Evolutionary conservation across 2,329 filamentous ascomycete species (phyloP).

Genomic region (Catunica adiposa): DNA sequence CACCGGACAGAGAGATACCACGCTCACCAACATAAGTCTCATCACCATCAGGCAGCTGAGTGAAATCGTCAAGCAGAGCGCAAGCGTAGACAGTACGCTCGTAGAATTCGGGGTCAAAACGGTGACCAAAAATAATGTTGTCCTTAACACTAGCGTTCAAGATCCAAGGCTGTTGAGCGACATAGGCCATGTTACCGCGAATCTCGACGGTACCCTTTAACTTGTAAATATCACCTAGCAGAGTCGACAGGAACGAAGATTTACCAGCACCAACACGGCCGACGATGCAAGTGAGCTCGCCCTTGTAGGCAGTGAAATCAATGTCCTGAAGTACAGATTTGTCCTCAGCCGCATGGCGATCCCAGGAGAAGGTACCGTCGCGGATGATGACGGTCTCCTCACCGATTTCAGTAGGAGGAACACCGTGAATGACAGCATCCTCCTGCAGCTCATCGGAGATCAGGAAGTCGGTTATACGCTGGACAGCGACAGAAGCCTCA

Average conservation of each 20-base stretch:
- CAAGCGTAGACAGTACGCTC: slow-evolving; percentile 84
- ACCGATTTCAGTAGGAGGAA: slow-evolving; percentile 55
- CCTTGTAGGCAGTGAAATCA: slow-evolving; percentile 76
- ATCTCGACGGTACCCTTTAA: slow-evolving; percentile 67
- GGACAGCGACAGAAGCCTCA: slow-evolving; percentile 84
- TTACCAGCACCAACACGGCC: slow-evolving; percentile 91
- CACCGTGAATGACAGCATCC: slow-evolving; percentile 58
- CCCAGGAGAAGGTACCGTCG: slow-evolving; percentile 87
- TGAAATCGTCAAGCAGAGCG: slow-evolving; percentile 78
- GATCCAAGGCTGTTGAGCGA: slow-evolving; percentile 85
- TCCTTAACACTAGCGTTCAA: slow-evolving; percentile 96
- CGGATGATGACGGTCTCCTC: slow-evolving; percentile 75
- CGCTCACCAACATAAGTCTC: slow-evolving; percentile 93
- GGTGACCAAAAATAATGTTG: slow-evolving; percentile 92
- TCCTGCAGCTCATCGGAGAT: slow-evolving; percentile 76
- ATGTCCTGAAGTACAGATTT: slow-evolving; percentile 63
- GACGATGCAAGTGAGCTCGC: slow-evolving; percentile 82
- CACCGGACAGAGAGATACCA: slow-evolving; percentile 87
- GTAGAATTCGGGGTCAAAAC: slow-evolving; percentile 87
- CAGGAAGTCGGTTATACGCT: slow-evolving; percentile 70
- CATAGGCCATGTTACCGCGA: slow-evolving; percentile 73
- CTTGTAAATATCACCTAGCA: slow-evolving; percentile 88
- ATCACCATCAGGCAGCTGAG: slow-evolving; percentile 83
- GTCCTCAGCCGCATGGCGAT: slow-evolving; percentile 58
- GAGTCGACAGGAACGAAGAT: slow-evolving; percentile 74